phyloP scores from a whole-genome alignment of 257 asterid species.

The Voacanga thouarsii region DNA sequence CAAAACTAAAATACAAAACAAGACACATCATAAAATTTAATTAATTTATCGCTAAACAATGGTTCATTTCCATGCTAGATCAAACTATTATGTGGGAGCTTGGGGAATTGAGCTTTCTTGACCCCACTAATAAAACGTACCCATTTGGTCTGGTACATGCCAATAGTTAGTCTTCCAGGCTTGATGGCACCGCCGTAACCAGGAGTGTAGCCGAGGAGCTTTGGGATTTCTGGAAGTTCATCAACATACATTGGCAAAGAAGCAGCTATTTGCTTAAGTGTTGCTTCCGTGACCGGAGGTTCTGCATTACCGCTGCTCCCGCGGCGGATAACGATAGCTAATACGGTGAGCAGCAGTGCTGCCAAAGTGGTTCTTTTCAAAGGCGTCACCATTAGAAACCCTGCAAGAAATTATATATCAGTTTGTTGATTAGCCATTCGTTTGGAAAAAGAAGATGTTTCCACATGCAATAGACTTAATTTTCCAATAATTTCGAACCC shows the following conservation, averaged over 20 bases:
- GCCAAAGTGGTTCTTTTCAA: not conserved
- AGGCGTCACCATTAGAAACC: not conserved
- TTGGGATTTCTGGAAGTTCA: slow-evolving; percentile 16
- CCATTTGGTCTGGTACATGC: slow-evolving; percentile 17
- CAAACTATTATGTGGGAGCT: too few species aligned
- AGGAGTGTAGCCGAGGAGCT: slow-evolving; percentile 6
- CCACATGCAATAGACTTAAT: too few species aligned
- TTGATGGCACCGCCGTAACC: not conserved
- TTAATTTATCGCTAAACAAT: too few species aligned
- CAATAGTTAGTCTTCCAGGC: slow-evolving; percentile 7
- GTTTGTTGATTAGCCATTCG: too few species aligned
- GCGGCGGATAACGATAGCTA: not conserved
- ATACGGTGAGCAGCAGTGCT: not conserved
- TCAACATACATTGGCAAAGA: slow-evolving; percentile 19
- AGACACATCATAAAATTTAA: too few species aligned
- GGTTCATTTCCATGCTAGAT: too few species aligned
- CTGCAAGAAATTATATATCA: not conserved
- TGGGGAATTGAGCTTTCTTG: too few species aligned
- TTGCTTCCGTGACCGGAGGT: slow-evolving; percentile 8
- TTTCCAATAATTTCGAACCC: too few species aligned
- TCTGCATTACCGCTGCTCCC: not conserved
- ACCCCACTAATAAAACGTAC: not conserved
- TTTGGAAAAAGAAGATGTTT: not conserved
- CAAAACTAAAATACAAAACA: too few species aligned
- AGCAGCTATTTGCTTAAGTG: slow-evolving; percentile 10